Evolutionary conservation across 2,329 filamentous ascomycete genomes (phyloP).

Genomic region (Colletotrichum eremochloae): DNA sequence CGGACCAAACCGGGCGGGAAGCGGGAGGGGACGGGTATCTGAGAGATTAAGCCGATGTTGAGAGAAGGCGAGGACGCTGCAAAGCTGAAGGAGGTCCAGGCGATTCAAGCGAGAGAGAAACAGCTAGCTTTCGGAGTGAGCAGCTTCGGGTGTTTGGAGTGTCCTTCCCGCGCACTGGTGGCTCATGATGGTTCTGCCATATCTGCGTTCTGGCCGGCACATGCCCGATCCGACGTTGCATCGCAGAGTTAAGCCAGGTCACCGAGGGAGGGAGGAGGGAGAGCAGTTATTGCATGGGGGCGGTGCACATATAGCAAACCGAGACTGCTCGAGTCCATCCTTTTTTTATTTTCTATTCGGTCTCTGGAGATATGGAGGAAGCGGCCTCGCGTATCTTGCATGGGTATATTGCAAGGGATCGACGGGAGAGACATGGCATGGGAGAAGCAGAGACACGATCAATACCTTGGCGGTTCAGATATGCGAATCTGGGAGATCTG

Average conservation of each 20-base stretch:
- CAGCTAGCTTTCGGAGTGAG: background rate
- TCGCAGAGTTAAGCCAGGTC: background rate
- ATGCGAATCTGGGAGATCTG: background rate
- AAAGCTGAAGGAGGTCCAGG: background rate
- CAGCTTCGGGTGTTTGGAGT: background rate
- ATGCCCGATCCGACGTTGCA: constrained; percentile 6
- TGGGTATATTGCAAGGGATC: background rate
- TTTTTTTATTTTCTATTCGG: too few species aligned
- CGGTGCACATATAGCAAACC: background rate
- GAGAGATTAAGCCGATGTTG: background rate
- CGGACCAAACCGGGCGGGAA: background rate
- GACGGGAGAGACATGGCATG: background rate
- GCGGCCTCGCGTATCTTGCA: background rate
- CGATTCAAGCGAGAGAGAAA: background rate
- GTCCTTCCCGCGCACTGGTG: background rate
- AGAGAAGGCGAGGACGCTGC: background rate
- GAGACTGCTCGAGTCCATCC: background rate
- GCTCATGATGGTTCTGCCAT: background rate
- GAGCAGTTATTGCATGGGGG: background rate
- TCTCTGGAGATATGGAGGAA: background rate
- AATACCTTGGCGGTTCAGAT: background rate
- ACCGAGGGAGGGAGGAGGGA: background rate
- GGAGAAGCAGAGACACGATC: background rate
- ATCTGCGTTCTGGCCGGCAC: background rate
- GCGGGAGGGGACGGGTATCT: background rate